phyloP scores from a whole-genome alignment of 345 rosid species.

The Carallia brachiata region DNA sequence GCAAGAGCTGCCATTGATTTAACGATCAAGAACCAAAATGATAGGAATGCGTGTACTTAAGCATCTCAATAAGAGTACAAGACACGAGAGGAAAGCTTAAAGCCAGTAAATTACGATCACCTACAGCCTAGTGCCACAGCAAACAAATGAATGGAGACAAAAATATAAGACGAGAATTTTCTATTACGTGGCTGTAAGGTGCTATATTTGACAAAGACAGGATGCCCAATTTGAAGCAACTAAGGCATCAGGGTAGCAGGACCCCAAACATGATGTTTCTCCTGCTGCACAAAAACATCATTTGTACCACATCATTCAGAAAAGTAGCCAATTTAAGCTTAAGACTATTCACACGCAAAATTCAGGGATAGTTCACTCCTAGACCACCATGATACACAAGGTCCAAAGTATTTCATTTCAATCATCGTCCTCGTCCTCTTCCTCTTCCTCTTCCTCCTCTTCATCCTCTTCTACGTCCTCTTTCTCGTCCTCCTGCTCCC shows the following conservation, averaged over 20 bases:
- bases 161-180: no score
- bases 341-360: constrained; percentile 21
- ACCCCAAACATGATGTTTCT: not conserved
- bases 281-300: constrained; percentile 5
- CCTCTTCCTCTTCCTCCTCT: constrained; percentile 43
- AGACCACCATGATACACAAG: not conserved
- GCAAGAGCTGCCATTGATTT: no score
- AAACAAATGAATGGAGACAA: no score
- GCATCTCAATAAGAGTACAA: no score
- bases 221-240: not conserved
- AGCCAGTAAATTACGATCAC: no score
- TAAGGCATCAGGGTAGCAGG: constrained; percentile 10
- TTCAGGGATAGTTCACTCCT: constrained; percentile 6
- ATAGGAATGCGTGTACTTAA: no score
- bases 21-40: no score
- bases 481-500: constrained; percentile 14
- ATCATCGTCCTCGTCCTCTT: constrained; percentile 28
- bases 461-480: constrained; percentile 31
- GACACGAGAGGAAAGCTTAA: not conserved
- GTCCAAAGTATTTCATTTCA: constrained; percentile 22
- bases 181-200: not conserved
- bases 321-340: constrained; percentile 8
- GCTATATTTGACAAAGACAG: not conserved
- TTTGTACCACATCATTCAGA: not conserved
- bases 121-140: no score